Evolutionary conservation across 2,329 filamentous ascomycete genomes (phyloP), one percentile per base, ranked within the genome.

Genomic region (Talaromyces amestolkiae): DNA sequence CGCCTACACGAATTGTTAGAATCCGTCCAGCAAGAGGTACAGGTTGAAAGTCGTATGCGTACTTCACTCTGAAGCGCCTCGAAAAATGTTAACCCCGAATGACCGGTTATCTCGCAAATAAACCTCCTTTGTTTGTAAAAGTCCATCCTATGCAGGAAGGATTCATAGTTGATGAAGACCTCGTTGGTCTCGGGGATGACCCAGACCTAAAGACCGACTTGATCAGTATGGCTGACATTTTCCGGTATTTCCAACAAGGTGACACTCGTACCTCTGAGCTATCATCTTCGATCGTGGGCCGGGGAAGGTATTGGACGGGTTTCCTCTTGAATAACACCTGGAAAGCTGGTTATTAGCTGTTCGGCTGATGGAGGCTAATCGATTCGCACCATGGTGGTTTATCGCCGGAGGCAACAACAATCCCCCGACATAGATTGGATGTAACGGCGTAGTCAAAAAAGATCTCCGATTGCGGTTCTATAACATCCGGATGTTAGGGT

Each of bases 281-380:
- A 70, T 96, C 92, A 82, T 95, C 89, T 71, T 93, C 85, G 70
- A 94, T 86, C 61, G 86, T 82, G 24, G 91, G 90, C 58, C 85
- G 84, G 59, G 90, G 85, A 70, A 93, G 83, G 76, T 92, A 91
- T 80, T 91, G 89, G 75, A 98, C 93, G 65, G 93, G 93, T 81
- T 98, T 98, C 73, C 95, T 88, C 83, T 98, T 98, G 80, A 91
- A 97, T 69, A 97, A 86, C 72, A 99, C 94, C 94, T 98, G 31
- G 2, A 33, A 33, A 22, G 15, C 41, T 15, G 3, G 39, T 56
- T 58, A 58, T 22, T 63, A 58, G 35, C 11, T 37, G 19, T 39
- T 45, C 7, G 3, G 17, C 24, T 59, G 37, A 59, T 59, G 19
- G 19, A n/a, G 15, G 15, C 22, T 15, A 15, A 39, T 15, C 4